Conservation (phyloP, 2,329 filamentous ascomycete genomes). For the Grosmannia serpens region DNA sequence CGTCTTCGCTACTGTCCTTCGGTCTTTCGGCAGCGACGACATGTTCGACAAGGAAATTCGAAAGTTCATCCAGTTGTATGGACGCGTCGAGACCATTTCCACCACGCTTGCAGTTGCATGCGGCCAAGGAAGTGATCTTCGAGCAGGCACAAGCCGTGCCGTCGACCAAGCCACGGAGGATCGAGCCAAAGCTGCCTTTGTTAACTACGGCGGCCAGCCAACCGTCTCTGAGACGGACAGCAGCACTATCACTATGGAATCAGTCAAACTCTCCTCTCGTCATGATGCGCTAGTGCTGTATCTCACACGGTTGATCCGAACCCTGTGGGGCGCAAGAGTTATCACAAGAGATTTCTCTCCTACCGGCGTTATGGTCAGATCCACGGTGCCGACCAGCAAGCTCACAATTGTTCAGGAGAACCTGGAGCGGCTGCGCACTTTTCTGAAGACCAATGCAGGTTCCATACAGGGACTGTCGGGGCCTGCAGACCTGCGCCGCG, state of each 20-base stretch:
- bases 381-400: conserved; percentile 56
- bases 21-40: conserved; percentile 62
- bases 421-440: conserved; percentile 65
- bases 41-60: conserved; percentile 72
- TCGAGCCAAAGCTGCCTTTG: conserved; percentile 74
- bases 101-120: conserved; percentile 91
- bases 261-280: conserved; percentile 75
- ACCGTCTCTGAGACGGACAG: conserved; percentile 69
- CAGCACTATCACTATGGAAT: conserved; percentile 61
- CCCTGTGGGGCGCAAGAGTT: conserved; percentile 75
- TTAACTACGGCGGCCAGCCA: conserved; percentile 84
- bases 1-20: conserved; percentile 74
- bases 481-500: conserved; percentile 69
- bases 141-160: conserved; percentile 61
- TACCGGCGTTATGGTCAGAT: conserved; percentile 50
- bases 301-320: conserved; percentile 74
- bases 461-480: conserved; percentile 94
- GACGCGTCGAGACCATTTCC: conserved; percentile 77
- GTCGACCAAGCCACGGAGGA: conserved; percentile 81
- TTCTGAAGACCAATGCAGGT: conserved; percentile 75
- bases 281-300: conserved; percentile 85
- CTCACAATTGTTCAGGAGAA: conserved; percentile 69
- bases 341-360: conserved; percentile 59
- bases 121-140: conserved; percentile 71
- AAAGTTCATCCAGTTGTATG: conserved; percentile 76